Conservation (phyloP, 768 basidiomycete species). For the Suillus americanus region DNA sequence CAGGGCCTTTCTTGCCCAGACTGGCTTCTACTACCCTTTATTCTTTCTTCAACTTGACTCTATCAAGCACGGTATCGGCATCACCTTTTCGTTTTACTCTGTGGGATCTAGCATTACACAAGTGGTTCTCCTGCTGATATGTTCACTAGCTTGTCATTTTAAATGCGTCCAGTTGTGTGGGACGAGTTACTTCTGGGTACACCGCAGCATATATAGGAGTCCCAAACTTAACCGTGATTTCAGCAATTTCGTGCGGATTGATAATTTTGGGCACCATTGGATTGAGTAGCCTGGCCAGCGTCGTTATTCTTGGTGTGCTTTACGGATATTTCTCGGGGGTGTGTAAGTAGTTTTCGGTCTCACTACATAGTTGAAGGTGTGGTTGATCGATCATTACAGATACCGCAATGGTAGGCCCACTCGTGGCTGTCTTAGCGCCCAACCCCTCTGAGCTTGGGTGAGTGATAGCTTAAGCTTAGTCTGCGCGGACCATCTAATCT, state of each 20-base stretch:
- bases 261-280: constrained; percentile 42
- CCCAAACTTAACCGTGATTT: constrained; percentile 40
- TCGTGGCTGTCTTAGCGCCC: constrained; percentile 41
- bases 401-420: constrained; percentile 40
- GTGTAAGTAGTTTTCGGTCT: constrained; percentile 16
- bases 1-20: constrained; percentile 19
- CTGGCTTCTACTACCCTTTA: constrained; percentile 46
- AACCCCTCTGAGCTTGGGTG: constrained; percentile 18
- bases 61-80: constrained; percentile 41
- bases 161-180: constrained; percentile 28
- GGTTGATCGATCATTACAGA: constrained; percentile 22
- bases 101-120: constrained; percentile 25
- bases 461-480: constrained; percentile 3
- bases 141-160: constrained; percentile 32
- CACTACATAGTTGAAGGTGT: too few species aligned
- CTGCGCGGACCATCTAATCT: constrained; percentile 4
- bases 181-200: constrained; percentile 31
- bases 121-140: not conserved
- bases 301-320: constrained; percentile 37
- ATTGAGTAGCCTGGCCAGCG: constrained; percentile 32
- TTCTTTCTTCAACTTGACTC: constrained; percentile 54
- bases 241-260: constrained; percentile 28
- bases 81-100: constrained; percentile 47
- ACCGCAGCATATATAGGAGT: constrained; percentile 37
- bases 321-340: constrained; percentile 47